Evolutionary conservation across 805 yeast species (phyloP), one percentile per base, ranked within the genome.

Genomic region (Phaffomyces thermotolerans): DNA sequence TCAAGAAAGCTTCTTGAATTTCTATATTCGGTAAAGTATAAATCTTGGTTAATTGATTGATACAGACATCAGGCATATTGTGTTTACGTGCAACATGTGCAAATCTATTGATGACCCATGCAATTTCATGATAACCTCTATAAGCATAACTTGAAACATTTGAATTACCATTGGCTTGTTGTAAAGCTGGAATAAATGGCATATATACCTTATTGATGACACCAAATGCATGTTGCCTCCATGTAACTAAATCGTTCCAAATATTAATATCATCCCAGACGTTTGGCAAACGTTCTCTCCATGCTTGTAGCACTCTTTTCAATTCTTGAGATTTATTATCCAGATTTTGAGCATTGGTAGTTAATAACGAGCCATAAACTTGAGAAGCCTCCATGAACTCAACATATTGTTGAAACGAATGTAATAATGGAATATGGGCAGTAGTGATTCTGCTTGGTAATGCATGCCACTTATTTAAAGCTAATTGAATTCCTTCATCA

Each of bases 31-130:
- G 99, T 50, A 93, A 69, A 3, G 95, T 91, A 65, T 93, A 93
- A 44, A 93, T 93, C 71, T 90, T 84, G 3, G 96, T 85, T 59
- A 93, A 69, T 60, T 93, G 97, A 50, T 79, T 84, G 50, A 91
- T 80, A 67, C 99, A 93, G 34, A 95, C 99, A 44, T 93, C 97
- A 2, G 96, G 86, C 95, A 93, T 86, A 50, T 86, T 82, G 62
- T 93, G 99, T 63, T 89, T 88, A 51, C 99, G 76, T 0, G 99
- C 98, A 43, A 95, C 98, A 67, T 93, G 99, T 0, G 99, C 99
- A 70, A 93, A 93, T 42, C 98, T 69, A 65, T 93, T 93, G 57
- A 93, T 91, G 8, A 93, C 96, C 97, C 99, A 95, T 0, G 99
- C 99, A 62, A 91, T 88, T 64, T 93, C 99, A 62, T 93, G 99